Evolutionary conservation across 75 land plant genomes (phyloP).

Genomic region (Cupressus sempervirens): DNA sequence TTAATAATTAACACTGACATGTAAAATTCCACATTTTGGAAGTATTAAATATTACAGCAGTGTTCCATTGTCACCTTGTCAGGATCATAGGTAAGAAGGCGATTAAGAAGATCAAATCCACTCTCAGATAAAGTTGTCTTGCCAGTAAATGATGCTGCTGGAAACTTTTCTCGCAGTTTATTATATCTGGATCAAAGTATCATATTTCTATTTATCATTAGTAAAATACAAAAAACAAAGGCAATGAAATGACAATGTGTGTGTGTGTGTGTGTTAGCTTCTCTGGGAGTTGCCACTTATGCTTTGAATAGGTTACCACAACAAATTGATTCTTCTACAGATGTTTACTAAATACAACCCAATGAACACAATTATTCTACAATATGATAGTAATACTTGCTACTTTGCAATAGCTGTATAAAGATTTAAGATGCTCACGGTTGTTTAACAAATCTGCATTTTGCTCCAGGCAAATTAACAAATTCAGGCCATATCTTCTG

Average conservation of each 20-base stretch:
- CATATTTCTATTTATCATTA: not conserved
- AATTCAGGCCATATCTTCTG: constrained; percentile 61
- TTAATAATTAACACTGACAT: too few species aligned
- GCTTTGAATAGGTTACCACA: not conserved
- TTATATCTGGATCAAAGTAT: constrained; percentile 24
- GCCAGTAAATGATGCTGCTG: constrained; percentile 44
- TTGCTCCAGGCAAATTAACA: constrained; percentile 27
- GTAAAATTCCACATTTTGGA: not conserved
- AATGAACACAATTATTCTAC: too few species aligned
- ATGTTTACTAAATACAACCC: not conserved
- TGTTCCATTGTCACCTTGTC: constrained; percentile 13
- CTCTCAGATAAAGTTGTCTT: constrained; percentile 39
- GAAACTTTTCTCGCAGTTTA: constrained; percentile 41
- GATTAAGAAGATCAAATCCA: constrained; percentile 42
- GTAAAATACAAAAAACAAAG: not conserved
- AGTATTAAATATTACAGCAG: not conserved
- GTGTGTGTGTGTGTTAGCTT: too few species aligned
- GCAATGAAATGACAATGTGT: not conserved
- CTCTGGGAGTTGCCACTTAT: too few species aligned
- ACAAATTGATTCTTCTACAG: not conserved
- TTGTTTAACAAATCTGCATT: constrained; percentile 35
- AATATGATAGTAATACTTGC: too few species aligned
- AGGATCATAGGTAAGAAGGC: constrained; percentile 48
- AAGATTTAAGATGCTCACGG: constrained; percentile 20
- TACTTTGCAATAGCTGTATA: not conserved